Evolutionary conservation across 202 grass and related monocot genomes (phyloP).

Genomic region (Hordeum pubiflorum): DNA sequence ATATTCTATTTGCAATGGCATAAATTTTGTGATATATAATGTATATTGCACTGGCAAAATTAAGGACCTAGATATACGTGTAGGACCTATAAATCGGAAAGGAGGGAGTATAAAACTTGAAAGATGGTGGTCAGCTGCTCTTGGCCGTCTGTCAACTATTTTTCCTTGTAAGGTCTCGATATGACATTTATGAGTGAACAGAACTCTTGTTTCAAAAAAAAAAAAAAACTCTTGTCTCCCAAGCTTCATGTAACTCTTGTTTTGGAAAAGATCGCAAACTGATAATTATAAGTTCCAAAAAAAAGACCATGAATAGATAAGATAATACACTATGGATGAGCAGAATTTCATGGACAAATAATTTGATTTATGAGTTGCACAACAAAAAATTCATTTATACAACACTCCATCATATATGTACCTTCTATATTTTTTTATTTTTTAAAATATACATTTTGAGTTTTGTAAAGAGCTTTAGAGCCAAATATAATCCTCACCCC

Average conservation of each 20-base stretch:
- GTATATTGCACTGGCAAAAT: no score
- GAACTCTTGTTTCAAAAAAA: not conserved
- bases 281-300: not conserved
- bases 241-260: not conserved
- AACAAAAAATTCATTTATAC: no score
- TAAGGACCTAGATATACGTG: no score
- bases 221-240: not conserved
- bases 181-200: not conserved
- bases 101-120: not conserved
- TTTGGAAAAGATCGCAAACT: not conserved
- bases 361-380: not conserved
- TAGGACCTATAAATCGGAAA: no score
- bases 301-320: not conserved
- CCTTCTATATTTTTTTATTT: not conserved
- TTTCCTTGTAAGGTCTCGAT: not conserved
- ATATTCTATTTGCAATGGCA: no score
- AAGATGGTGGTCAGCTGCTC: no score
- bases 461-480: not conserved
- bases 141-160: not conserved
- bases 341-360: not conserved
- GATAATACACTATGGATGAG: not conserved
- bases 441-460: not conserved
- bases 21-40: no score
- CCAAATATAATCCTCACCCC: no score
- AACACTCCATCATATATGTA: no score